These are phyloP conservation scores for Luffa aegyptiaca DNA, from an alignment of 306 rosid species.

Conservation along the genomic window DNA sequence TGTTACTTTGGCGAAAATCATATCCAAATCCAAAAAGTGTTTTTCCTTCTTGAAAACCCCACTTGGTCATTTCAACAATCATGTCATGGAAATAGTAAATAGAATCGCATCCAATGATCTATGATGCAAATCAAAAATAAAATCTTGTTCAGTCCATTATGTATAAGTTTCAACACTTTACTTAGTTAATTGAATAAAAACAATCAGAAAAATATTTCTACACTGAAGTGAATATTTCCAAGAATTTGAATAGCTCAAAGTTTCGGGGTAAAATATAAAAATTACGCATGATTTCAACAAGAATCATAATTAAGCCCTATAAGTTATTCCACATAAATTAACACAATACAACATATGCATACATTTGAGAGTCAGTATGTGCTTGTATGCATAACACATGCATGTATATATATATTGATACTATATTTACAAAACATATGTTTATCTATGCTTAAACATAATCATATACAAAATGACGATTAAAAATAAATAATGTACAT, in stretches of 20 bases:
- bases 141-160: background rate
- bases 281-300: background rate
- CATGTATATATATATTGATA: background rate
- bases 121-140: conserved; percentile 15
- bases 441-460: background rate
- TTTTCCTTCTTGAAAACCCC: conserved; percentile 92
- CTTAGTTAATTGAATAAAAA: background rate
- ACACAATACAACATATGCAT: background rate
- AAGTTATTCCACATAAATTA: background rate
- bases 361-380: background rate
- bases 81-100: conserved; percentile 85
- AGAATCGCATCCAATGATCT: conserved; percentile 73
- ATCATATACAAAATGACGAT: background rate
- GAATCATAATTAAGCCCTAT: background rate
- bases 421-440: background rate
- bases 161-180: background rate
- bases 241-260: background rate
- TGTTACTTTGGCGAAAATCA: conserved; percentile 98
- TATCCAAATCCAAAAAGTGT: conserved; percentile 97
- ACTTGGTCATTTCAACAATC: conserved; percentile 73
- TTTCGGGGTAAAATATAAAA: background rate
- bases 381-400: background rate
- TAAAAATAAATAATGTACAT: background rate
- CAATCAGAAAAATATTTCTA: background rate
- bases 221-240: background rate